Base-by-base conservation (phyloP, 768 basidiomycete genomes). In the Lentinula edodes region DNA sequence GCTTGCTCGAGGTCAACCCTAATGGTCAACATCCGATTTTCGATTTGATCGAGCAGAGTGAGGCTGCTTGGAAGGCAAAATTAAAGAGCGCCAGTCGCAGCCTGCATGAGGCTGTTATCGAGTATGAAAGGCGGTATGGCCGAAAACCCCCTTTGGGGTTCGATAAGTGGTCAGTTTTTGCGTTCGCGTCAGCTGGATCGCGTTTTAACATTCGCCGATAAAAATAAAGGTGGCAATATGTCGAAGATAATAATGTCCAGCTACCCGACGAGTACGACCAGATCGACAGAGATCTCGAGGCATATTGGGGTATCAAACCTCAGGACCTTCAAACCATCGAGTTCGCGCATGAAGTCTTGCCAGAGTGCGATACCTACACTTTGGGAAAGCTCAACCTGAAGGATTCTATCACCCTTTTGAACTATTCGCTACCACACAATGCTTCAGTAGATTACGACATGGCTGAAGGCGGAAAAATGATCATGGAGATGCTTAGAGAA, bases 251-350 rank as follows among this genome's bases (percentile, higher is more conserved):
- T 71, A 75, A 84, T 16, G 85, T 92, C 28, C 85, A 87, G 66
- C 84, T 96, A 59, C 82, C 89, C 5, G 95, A 98, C 70, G 95
- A 96, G 72, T 96, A 93, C 66, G 91, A 91, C 66, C 77, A 78
- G 32, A 83, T 95, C 35, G 69, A 80, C 52, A 76, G 83, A 51
- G 93, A 96, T 69, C 76, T 98, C 4, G 86, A 87, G 54, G 91
- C 93, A 0, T 97, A 92, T 74, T 94, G 90, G 89, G 78, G 83
- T 0, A 73, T 96, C 41, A 72, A 76, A 39, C 80, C 80, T 0
- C 59, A 62, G 6, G 79, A 80, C 51, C 72, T 81, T 10, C 66
- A 68, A n/a, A 61, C 70, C 10, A 63, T 70, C 3, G 72, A 78
- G 34, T 70, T 73, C 32, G 78, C 80, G 63, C 65, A 61, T 15